phyloP scores from a whole-genome alignment of 495 filamentous ascomycete genomes.

The Hypoxylon rickii region DNA sequence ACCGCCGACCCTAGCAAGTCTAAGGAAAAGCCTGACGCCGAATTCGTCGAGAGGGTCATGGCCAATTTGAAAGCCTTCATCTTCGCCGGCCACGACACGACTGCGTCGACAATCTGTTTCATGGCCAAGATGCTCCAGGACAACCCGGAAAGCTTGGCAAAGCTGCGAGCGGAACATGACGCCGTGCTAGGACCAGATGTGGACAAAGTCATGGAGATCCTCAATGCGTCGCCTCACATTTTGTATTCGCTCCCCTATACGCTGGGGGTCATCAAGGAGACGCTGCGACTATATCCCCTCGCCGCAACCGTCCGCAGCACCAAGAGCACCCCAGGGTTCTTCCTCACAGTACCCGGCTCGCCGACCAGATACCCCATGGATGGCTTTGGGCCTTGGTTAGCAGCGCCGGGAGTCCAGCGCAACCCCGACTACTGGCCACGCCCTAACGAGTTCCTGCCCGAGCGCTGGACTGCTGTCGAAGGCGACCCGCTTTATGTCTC shows the following conservation, averaged over 20 bases:
- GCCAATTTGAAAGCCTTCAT: slow-evolving; percentile 46
- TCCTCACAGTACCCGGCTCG: slow-evolving; percentile 34
- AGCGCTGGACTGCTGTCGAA: slow-evolving; percentile 45
- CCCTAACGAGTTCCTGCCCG: slow-evolving; percentile 49
- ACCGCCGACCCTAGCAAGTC: slow-evolving; percentile 29
- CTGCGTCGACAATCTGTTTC: slow-evolving; percentile 44
- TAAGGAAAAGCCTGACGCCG: slow-evolving; percentile 23
- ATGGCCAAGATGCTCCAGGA: slow-evolving; percentile 46
- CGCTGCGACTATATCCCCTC: slow-evolving; percentile 48
- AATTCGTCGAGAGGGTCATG: slow-evolving; percentile 32
- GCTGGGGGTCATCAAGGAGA: slow-evolving; percentile 52
- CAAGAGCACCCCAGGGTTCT: slow-evolving; percentile 35
- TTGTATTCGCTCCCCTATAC: slow-evolving; percentile 51
- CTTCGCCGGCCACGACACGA: slow-evolving; percentile 54
- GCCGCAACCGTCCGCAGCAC: slow-evolving; percentile 38
- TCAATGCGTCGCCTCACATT: slow-evolving; percentile 35
- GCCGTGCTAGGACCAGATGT: slow-evolving; percentile 36
- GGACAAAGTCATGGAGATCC: slow-evolving; percentile 14
- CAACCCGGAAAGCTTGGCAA: slow-evolving; percentile 46
- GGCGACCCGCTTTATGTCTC: slow-evolving; percentile 41
- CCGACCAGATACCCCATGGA: slow-evolving; percentile 32
- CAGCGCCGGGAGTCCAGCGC: slow-evolving; percentile 36
- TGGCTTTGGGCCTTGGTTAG: slow-evolving; percentile 43
- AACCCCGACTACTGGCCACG: slow-evolving; percentile 44
- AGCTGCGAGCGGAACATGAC: slow-evolving; percentile 53